A percentile compares a stretch with the other conserved stretches of the same genome.
These are phyloP conservation scores for Misopates orontium DNA, from an alignment of 257 asterid species.

Conservation along the genomic window DNA sequence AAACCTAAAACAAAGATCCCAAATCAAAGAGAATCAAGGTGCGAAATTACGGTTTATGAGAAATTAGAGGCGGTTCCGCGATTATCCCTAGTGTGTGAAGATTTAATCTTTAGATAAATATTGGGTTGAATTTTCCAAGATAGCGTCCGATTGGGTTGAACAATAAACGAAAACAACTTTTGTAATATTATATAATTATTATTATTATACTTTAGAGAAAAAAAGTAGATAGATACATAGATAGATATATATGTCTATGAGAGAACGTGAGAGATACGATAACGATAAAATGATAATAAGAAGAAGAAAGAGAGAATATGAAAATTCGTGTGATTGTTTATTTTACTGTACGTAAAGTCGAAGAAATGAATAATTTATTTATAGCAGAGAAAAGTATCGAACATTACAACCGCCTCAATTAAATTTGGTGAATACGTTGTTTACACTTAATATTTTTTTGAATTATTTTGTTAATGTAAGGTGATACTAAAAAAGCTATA, in stretches of 20 bases:
- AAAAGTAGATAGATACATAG: background rate
- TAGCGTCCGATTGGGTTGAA: constrained; percentile 33
- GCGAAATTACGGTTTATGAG: constrained; percentile 35
- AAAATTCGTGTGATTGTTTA: background rate
- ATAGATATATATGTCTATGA: background rate
- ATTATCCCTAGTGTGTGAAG: constrained; percentile 26
- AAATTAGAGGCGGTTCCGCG: constrained; percentile 25
- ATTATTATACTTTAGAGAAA: background rate
- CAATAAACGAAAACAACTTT: constrained; percentile 4
- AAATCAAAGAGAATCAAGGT: constrained; percentile 21
- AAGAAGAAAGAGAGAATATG: too few relatives aligned
- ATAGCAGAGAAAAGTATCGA: background rate
- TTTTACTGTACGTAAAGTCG: background rate
- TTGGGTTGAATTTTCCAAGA: constrained; percentile 23
- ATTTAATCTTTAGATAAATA: constrained; percentile 14
- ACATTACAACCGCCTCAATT: too few relatives aligned
- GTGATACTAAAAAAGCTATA: too few relatives aligned
- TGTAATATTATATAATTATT: too few relatives aligned
- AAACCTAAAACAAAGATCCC: background rate
- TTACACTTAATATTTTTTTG: too few relatives aligned
- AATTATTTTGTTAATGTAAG: too few relatives aligned
- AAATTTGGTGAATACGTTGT: too few relatives aligned
- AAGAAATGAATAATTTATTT: background rate
- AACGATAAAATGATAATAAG: background rate
- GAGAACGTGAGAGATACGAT: background rate